These are phyloP conservation scores for Pseudodiploospora longispora DNA, from an alignment of 2,329 filamentous ascomycete genomes.

Conservation along the genomic window DNA sequence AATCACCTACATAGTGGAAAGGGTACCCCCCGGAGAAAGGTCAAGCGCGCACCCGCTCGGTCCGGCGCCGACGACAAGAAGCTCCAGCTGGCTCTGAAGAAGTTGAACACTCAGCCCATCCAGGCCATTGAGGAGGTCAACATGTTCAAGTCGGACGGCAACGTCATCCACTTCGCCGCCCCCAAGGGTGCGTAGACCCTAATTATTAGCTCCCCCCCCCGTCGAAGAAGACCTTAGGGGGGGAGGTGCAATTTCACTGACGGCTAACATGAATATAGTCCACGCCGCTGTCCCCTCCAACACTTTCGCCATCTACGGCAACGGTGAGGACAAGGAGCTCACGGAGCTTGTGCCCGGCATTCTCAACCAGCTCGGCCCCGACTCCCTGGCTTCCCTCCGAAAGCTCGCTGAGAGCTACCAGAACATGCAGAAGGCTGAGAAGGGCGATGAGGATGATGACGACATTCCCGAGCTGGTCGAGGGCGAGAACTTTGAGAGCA, in stretches of 20 bases:
- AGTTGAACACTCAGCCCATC: slow-evolving; percentile 99
- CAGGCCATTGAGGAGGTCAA: slow-evolving; percentile 99
- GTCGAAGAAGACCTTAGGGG: slow-evolving; percentile 1
- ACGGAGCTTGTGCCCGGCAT: slow-evolving; percentile 98
- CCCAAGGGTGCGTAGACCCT: slow-evolving; percentile 71
- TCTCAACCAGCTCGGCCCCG: slow-evolving; percentile 98
- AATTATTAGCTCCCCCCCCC: not conserved
- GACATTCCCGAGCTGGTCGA: slow-evolving; percentile 97
- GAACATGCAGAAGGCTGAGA: slow-evolving; percentile 93
- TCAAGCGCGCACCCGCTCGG: slow-evolving; percentile 94
- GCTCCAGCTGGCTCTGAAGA: slow-evolving; percentile 94
- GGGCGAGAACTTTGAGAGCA: slow-evolving; percentile 97
- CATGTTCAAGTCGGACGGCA: slow-evolving; percentile 99
- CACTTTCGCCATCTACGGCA: slow-evolving; percentile 99
- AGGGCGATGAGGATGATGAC: slow-evolving; percentile 69
- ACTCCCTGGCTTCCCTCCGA: slow-evolving; percentile 93
- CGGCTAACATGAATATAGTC: slow-evolving; percentile 45
- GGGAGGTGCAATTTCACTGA: too few relatives aligned
- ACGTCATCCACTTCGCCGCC: slow-evolving; percentile 98
- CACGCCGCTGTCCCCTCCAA: slow-evolving; percentile 96
- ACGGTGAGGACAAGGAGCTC: slow-evolving; percentile 98
- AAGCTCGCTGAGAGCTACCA: slow-evolving; percentile 99
- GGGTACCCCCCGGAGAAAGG: slow-evolving; percentile 93
- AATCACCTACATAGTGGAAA: slow-evolving; percentile 60
- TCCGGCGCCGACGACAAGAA: slow-evolving; percentile 98